Base-by-base conservation (phyloP, 257 asterid genomes). In the Ilex aquifolium region DNA sequence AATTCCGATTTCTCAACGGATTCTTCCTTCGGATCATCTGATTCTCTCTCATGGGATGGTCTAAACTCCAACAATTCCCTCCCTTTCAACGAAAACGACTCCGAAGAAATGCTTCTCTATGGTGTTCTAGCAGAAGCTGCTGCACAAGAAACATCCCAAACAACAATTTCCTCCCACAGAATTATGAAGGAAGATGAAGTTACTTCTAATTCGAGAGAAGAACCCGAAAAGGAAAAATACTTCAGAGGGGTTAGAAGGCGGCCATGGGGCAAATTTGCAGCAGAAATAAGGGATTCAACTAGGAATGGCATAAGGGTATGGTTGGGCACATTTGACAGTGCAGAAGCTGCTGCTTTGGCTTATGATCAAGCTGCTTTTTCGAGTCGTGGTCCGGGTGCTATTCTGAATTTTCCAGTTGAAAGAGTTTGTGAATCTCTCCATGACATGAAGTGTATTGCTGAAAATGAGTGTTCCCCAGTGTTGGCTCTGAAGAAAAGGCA, bases 101-200 rank as follows among this genome's bases (percentile, higher is more conserved):
- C 86, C 13, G 77, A 80, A 60, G 83, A 80, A 61, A 80, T 80
- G 86, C 66, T 80, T 31, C 86, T 80, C 14, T 77, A 62, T 36
- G 81, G 83, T 7, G 68, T 80, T 6, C 42, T 80, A 7, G 59
- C 73, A 10, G 64, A 77, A 53, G 76, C 81, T 1, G 69, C 68
- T 1, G 69, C 68, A 11, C 77, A 73, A 16, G 79, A 75, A 56
- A 58, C 69, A 27, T 65, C 65, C 7, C 71, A 85, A 3, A 82
- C 75, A 21, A 68, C 86, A 21, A 71, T 21, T 62, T 83, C 83
- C 54, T 60, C 72, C 32, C 70, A 64, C 8, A 82, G 29, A 29
- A 53, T 21, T 4, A 36, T 4, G 5, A 53, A 53, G 57, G 57
- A 53, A 53, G 57, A 53, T 6, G 57, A 53, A 17, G 57, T 53